Base-by-base conservation (phyloP, 73 alveolate genomes). In the Tetrahymena borealis region DNA sequence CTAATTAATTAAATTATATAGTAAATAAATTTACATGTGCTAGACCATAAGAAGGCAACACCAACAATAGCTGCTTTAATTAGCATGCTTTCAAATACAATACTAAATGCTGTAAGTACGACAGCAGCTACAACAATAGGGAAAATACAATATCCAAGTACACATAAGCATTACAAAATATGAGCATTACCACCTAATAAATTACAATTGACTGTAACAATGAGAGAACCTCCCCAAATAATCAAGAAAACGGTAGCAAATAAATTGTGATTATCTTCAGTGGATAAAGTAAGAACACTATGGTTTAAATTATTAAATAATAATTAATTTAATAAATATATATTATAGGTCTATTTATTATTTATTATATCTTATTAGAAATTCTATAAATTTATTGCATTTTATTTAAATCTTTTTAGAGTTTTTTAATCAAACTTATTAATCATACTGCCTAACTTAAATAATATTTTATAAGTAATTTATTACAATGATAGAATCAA, bases 71-170 rank as follows among this genome's bases (percentile, higher is more conserved):
- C n/a, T 20, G 38, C 85, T 9, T 60, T 60, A 18, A 60, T 60
- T 24, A 60, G n/a, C 85, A 60, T 60, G 35, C 85, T 60, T 18
- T 60, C 5, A 20, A 24, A 60, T 24, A 60, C 28, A 7, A 60
- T 28, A 60, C 85, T 60, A 6, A 60, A 60, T 60, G 85, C 85
- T 15, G 97, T 91, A 39, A 96, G 90, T 1, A 97, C 92, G 31
- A 98, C 78, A n/a, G 99, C 99, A 15, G 99, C 98, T 41, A 98
- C 91, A 91, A 97, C 98, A 40, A 98, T 93, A 40, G 99, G 99
- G 95, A 98, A 98, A 36, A 98, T 90, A 93, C 99, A 98, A 96
- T 98, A 98, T 18, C 99, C 99, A 9, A 98, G 96, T 40, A 98
- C 96, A 93, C 99, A 98, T 32, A 98, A 97, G 90, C 97, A 93